Evolutionary conservation across 1,284 basidiomycete species (phyloP).

Genomic region (Fomitopsis betulina): DNA sequence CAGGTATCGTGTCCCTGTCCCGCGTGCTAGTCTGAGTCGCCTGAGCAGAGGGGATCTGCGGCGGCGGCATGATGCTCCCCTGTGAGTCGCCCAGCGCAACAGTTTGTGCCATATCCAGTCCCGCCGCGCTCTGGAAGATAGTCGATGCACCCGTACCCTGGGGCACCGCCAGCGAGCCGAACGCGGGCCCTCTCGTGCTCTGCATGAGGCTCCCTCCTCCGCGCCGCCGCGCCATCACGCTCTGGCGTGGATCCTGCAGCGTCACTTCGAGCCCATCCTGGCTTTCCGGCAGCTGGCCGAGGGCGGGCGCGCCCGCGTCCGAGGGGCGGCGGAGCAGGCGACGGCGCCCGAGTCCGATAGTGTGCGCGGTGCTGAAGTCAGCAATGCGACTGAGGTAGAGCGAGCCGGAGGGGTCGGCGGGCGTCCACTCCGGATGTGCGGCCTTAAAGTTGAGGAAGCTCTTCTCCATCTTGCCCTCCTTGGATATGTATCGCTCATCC

Average conservation of each 20-base stretch:
- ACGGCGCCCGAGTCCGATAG: conserved; percentile 23
- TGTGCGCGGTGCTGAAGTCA: conserved; percentile 49
- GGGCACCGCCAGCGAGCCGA: not conserved
- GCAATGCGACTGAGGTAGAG: conserved; percentile 82
- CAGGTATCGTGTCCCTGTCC: conserved; percentile 28
- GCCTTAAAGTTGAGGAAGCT: conserved; percentile 96
- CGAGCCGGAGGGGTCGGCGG: conserved; percentile 80
- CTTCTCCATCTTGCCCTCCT: conserved; percentile 98
- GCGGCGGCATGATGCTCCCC: conserved; percentile 37
- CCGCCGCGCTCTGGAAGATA: conserved; percentile 36
- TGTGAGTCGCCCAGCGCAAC: conserved; percentile 70
- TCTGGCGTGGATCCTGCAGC: not conserved
- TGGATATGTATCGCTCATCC: conserved; percentile 76
- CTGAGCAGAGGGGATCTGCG: not conserved
- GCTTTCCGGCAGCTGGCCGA: conserved; percentile 2
- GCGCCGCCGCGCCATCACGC: not conserved
- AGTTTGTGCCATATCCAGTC: conserved; percentile 56
- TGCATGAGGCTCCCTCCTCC: conserved; percentile 29
- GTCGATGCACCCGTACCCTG: conserved; percentile 30
- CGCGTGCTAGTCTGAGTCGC: conserved; percentile 11
- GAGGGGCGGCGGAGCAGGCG: conserved; percentile 19
- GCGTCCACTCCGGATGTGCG: conserved; percentile 93
- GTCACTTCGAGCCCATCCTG: conserved; percentile 19
- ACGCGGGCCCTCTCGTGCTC: conserved; percentile 19
- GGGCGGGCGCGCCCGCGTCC: conserved; percentile 6